Evolutionary conservation across 257 asterid species (phyloP), one percentile per base, ranked within the genome.

Genomic region (Perilla frutescens): DNA sequence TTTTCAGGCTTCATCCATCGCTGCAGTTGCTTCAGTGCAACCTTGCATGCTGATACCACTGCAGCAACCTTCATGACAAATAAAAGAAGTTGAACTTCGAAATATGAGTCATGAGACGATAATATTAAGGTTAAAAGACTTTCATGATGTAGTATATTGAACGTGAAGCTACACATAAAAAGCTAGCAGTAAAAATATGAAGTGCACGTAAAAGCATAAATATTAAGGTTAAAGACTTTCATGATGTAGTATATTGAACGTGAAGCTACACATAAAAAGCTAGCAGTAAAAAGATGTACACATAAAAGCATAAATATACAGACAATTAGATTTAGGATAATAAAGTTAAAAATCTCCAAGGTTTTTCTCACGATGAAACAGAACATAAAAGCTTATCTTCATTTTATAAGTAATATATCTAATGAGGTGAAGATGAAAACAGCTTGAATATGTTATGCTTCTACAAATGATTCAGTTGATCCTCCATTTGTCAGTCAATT

Each of bases 1-100:
- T 86, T 94, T 77, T 90, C 87, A 48, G 99, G 97, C 72, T 49
- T 86, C 97, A 90, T 91, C 99, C 99, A 94, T 77, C 61, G 54
- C 15, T 32, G 80, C 66, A 90, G 72, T 77, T 85, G 84, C 83
- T 81, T 92, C 82, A 92, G 59, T 6, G 90, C 89, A 71, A 71
- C 80, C 84, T 85, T 86, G 80, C 93, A 88, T 9, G 93, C 66
- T 59, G 81, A 2, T 77, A 82, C 76, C 54, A 82, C 63, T 74
- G 79, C 73, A 64, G 83, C 62, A 71, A 91, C 79, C 97, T 91
- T 80, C 70, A 55, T 15, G 74, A 55, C 20, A 53, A 68, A 60
- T 36, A 41, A 15, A 64, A 20, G 59, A 41, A 37, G 10, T 68
- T 50, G 77, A 51, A 69, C 6, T 20, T 20, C 26, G 26, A 20